These are phyloP conservation scores for Stenocarpella maydis DNA, from an alignment of 2,329 filamentous ascomycete species.

Conservation along the genomic window DNA sequence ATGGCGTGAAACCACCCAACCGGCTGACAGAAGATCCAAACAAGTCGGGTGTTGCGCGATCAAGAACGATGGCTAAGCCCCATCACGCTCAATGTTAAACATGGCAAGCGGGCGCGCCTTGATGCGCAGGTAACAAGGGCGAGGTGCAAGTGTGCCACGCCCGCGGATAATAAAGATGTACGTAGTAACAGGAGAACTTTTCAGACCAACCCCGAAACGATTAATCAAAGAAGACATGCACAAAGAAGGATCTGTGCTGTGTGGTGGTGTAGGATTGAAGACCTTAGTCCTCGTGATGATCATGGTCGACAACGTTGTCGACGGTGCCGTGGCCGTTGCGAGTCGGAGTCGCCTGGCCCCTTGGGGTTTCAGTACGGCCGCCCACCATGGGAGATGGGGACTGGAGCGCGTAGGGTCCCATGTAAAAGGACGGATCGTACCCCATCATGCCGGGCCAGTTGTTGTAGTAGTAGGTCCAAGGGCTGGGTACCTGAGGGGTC, in stretches of 20 bases:
- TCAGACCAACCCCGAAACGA: slow-evolving; percentile 16
- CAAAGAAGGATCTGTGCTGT: not conserved
- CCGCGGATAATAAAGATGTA: slow-evolving; percentile 24
- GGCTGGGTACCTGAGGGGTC: slow-evolving; percentile 28
- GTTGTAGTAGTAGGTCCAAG: slow-evolving; percentile 32
- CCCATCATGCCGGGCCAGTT: slow-evolving; percentile 31
- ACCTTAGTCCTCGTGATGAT: not conserved
- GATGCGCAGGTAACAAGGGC: not conserved
- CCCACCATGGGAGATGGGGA: slow-evolving; percentile 23
- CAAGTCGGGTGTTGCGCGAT: slow-evolving; percentile 6
- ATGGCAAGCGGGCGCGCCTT: not conserved
- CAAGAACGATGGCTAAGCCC: not conserved
- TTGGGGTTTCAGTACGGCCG: slow-evolving; percentile 1
- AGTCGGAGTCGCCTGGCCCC: slow-evolving; percentile 22
- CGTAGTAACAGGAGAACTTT: slow-evolving; percentile 11
- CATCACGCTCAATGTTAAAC: not conserved
- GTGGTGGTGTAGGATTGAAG: not conserved
- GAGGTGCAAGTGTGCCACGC: not conserved
- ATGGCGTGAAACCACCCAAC: not conserved
- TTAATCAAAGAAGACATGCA: not conserved
- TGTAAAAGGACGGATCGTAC: slow-evolving; percentile 28
- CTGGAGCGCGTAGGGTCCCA: slow-evolving; percentile 26
- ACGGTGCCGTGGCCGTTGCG: slow-evolving; percentile 13
- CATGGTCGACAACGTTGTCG: not conserved
- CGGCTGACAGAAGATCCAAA: slow-evolving; percentile 13